Base-by-base conservation (phyloP, 2,329 filamentous ascomycete species). In the Cladosporium sp. region DNA sequence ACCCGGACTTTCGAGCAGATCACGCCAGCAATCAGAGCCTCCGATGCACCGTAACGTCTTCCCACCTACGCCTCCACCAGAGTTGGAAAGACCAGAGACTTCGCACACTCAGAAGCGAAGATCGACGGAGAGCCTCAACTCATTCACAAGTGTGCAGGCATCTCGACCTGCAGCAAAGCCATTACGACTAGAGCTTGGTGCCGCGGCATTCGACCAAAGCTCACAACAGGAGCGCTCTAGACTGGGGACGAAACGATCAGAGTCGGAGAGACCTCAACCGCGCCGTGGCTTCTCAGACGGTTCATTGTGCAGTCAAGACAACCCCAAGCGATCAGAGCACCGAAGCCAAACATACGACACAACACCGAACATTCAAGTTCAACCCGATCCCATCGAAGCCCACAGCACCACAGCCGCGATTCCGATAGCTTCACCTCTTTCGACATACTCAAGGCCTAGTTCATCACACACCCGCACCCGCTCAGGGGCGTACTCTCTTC, bases 41-140 rank as follows among this genome's bases (percentile, higher is more conserved):
- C 90, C 90, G 0, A 78, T 85, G 62, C 84, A 83, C 70, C 86
- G 91, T 66, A 90, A 89, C 66, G 83, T 93, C 61, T 97, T 97
- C 77, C 94, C 94, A 17, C 94, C 94, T n/a, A 97, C 94, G n/a
- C 94, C 94, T 39, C 94, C 94, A 6, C 94, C 94, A 5, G 94
- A 99, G 78, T 83, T 84, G 61, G 91, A 97, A 49, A 57, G 64
- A 36, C 65, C 68, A 22, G 63, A 65, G 12, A 65, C 65, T 12
- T 59, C 58, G 19, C 62, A 68, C 36, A 60, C 34, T 15, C 50
- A 61, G 20, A 65, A 63, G 57, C 63, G 61, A 60, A 59, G 73
- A 66, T 65, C 73, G 67, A 60, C 76, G 68, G 70, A 74, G 67
- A 64, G 82, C 53, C 75, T 78, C 20, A 74, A 77, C 24, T 81